Conservation (phyloP, 495 filamentous ascomycete genomes). For the Tuber borchii region DNA sequence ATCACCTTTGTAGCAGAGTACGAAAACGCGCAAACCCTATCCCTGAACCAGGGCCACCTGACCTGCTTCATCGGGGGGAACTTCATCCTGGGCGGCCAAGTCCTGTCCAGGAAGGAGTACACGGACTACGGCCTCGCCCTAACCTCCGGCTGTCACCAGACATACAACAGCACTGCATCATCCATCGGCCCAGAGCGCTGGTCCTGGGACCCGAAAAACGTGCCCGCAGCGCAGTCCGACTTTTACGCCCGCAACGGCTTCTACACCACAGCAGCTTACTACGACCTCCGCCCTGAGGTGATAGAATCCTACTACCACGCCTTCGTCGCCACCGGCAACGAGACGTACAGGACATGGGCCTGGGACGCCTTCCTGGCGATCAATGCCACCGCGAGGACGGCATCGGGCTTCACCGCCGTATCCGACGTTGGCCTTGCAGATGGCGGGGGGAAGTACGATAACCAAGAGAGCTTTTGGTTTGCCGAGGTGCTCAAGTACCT, state of each 20-base stretch:
- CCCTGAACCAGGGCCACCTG: slow-evolving; percentile 57
- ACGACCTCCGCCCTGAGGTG: slow-evolving; percentile 75
- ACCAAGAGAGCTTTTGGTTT: slow-evolving; percentile 85
- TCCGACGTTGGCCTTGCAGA: slow-evolving; percentile 56
- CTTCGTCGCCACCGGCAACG: slow-evolving; percentile 66
- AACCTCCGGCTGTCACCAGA: slow-evolving; percentile 65
- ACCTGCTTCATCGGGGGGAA: slow-evolving; percentile 83
- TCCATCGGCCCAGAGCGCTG: slow-evolving; percentile 76
- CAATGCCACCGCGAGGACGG: slow-evolving; percentile 54
- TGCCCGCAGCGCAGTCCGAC: slow-evolving; percentile 45
- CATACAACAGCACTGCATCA: slow-evolving; percentile 62
- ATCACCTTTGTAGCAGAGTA: slow-evolving; percentile 69
- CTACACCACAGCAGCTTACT: slow-evolving; percentile 58
- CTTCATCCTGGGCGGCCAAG: slow-evolving; percentile 76
- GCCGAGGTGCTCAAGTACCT: slow-evolving; percentile 85
- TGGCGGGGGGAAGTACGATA: slow-evolving; percentile 60
- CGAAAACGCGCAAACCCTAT: slow-evolving; percentile 47
- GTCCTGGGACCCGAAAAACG: slow-evolving; percentile 55
- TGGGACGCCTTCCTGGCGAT: slow-evolving; percentile 75
- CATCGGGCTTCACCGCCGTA: slow-evolving; percentile 62
- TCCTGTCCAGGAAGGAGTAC: slow-evolving; percentile 58
- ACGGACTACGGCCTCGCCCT: slow-evolving; percentile 69
- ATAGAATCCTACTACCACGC: slow-evolving; percentile 87
- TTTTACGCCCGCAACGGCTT: slow-evolving; percentile 66
- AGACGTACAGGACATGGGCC: slow-evolving; percentile 71